Evolutionary conservation across 2,329 filamentous ascomycete species (phyloP).

Genomic region (Talaromyces sp.): DNA sequence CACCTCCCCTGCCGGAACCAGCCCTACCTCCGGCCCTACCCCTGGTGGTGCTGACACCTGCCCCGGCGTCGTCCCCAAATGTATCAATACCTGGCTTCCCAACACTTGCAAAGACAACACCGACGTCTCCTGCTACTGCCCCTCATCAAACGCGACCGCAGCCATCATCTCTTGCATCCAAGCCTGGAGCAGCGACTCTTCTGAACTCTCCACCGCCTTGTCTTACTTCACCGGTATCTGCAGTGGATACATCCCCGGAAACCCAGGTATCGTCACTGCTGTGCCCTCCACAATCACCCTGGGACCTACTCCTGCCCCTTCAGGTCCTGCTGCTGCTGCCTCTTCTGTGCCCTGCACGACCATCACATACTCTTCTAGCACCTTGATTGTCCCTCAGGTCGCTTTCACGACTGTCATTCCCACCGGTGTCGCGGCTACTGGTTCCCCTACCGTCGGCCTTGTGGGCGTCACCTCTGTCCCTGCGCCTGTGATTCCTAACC

Average conservation of each 20-base stretch:
- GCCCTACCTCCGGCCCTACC: conserved; percentile 19
- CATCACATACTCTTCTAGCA: conserved; percentile 38
- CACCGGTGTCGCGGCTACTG: conserved; percentile 14
- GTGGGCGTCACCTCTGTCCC: conserved; percentile 22
- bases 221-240: conserved; percentile 90
- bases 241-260: conserved; percentile 64
- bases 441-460: conserved; percentile 28
- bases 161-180: conserved; percentile 77
- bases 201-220: conserved; percentile 65
- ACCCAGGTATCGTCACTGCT: conserved; percentile 79
- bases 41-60: conserved; percentile 35
- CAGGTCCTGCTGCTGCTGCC: conserved; percentile 28
- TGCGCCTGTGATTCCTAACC: conserved; percentile 16
- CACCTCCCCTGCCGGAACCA: conserved; percentile 16
- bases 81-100: conserved; percentile 82
- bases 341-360: conserved; percentile 33
- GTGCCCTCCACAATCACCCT: conserved; percentile 58
- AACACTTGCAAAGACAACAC: conserved; percentile 78
- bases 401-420: conserved; percentile 35
- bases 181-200: conserved; percentile 63
- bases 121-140: conserved; percentile 82
- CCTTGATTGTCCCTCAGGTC: conserved; percentile 44
- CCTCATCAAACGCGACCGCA: conserved; percentile 66
- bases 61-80: conserved; percentile 73
- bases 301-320: conserved; percentile 42